Conservation (phyloP, 768 basidiomycete species). For the Rubroboletus satanas region DNA sequence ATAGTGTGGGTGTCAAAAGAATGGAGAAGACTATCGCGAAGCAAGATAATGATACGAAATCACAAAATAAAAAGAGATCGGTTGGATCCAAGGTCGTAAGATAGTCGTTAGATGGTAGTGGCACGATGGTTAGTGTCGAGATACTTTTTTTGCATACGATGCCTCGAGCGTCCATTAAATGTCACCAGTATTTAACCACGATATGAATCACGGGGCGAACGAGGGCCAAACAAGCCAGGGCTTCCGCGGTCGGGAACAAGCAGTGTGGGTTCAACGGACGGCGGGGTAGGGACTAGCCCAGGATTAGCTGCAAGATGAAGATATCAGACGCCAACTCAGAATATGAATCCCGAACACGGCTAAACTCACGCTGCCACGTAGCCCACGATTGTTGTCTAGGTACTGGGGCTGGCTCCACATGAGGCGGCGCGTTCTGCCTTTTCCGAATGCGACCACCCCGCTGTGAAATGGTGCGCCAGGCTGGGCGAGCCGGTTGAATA, state of each 20-base stretch:
- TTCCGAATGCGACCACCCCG: slow-evolving; percentile 45
- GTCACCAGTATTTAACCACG: slow-evolving; percentile 9
- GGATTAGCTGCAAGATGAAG: slow-evolving; percentile 50
- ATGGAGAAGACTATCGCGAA: not conserved
- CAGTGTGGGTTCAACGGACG: slow-evolving; percentile 54
- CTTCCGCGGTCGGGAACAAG: slow-evolving; percentile 55
- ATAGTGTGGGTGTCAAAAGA: not conserved
- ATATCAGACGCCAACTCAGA: slow-evolving; percentile 1
- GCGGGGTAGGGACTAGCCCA: slow-evolving; percentile 52
- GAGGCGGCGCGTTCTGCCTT: slow-evolving; percentile 32
- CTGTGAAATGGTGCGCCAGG: slow-evolving; percentile 55
- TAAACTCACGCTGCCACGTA: slow-evolving; percentile 62
- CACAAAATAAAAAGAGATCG: not conserved
- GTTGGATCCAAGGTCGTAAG: slow-evolving; percentile 12
- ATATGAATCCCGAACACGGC: slow-evolving; percentile 7
- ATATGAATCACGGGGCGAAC: slow-evolving; percentile 51
- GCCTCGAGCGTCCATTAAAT: not conserved
- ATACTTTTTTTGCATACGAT: not conserved
- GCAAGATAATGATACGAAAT: slow-evolving; percentile 27
- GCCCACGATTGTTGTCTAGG: slow-evolving; percentile 54
- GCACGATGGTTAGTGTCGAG: not conserved
- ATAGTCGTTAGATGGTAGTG: slow-evolving; percentile 15
- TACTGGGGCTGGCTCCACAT: slow-evolving; percentile 34
- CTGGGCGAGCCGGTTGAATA: slow-evolving; percentile 46
- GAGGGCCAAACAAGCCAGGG: slow-evolving; percentile 75